Evolutionary conservation across 2,329 filamentous ascomycete species (phyloP).

Genomic region (Cadophora gregata): DNA sequence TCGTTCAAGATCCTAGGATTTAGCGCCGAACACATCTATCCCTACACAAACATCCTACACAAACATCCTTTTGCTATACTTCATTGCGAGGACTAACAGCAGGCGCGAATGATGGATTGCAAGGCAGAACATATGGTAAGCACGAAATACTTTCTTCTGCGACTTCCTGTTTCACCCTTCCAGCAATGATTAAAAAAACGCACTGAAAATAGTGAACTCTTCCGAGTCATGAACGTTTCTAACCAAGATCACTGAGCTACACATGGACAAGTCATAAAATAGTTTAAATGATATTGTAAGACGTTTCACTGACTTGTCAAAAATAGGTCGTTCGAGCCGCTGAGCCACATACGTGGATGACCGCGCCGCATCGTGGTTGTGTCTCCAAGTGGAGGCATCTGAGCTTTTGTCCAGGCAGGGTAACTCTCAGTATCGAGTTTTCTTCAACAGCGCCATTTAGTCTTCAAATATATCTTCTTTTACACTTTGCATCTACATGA

Average conservation of each 20-base stretch:
- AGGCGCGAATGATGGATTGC: neutral
- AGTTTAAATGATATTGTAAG: neutral
- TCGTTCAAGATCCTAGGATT: constrained; percentile 8
- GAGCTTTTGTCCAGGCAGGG: no score
- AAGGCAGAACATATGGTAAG: constrained; percentile 28
- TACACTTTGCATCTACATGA: neutral
- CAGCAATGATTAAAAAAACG: constrained; percentile 46
- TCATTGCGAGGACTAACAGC: neutral
- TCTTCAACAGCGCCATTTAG: neutral
- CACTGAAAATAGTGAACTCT: constrained; percentile 48
- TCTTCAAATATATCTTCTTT: neutral
- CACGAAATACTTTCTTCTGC: neutral
- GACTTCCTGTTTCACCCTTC: neutral
- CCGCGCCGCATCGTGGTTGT: no score
- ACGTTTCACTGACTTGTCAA: constrained; percentile 21
- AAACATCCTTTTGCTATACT: neutral
- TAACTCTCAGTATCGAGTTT: no score
- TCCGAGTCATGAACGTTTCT: constrained; percentile 43
- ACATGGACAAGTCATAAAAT: constrained; percentile 6
- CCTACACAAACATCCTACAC: neutral
- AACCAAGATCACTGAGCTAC: constrained; percentile 48
- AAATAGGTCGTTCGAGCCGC: constrained; percentile 20
- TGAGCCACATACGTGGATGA: no score
- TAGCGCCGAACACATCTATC: neutral
- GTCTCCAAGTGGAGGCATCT: constrained; percentile 3